A percentile compares a stretch with the other conserved stretches of the same genome.
Evolutionary conservation across 192 early-diverging fungal genomes (phyloP).

Genomic region (Coemansia sp.): DNA sequence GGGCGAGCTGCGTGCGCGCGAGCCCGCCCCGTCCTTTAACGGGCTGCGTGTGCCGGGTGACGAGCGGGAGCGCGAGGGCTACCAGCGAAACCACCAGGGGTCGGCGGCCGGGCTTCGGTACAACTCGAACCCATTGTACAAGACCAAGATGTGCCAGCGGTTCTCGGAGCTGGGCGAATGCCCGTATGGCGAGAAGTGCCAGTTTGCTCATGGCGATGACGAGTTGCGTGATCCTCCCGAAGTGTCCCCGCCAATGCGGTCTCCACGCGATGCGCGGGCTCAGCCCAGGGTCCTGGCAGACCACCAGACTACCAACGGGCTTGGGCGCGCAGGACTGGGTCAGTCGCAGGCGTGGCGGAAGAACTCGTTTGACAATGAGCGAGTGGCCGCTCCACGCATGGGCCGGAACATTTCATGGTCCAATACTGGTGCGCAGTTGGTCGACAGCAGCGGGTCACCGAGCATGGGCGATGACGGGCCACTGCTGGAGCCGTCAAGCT

Average conservation of each 20-base stretch:
- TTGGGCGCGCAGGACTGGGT: slow-evolving; percentile 1
- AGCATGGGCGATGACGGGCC: slow-evolving; percentile 19
- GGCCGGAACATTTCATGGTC: slow-evolving; percentile 29
- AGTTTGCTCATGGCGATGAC: slow-evolving; percentile 60
- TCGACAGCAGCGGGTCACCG: slow-evolving; percentile 5
- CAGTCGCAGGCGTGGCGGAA: slow-evolving; percentile 21
- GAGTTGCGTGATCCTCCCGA: slow-evolving; percentile 43
- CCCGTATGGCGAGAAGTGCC: slow-evolving; percentile 83
- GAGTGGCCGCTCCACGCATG: slow-evolving; percentile 13
- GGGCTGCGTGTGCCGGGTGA: not conserved
- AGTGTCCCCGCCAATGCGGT: slow-evolving; percentile 21
- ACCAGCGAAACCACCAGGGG: slow-evolving; percentile 21
- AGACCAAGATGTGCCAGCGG: slow-evolving; percentile 78
- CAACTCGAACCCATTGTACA: slow-evolving; percentile 64
- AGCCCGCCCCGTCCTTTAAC: too few species aligned
- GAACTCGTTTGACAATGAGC: slow-evolving; percentile 14
- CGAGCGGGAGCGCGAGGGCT: slow-evolving; percentile 2
- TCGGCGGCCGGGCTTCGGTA: slow-evolving; percentile 24
- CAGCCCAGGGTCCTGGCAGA: slow-evolving; percentile 5
- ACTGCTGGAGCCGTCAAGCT: not conserved
- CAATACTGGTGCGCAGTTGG: slow-evolving; percentile 13
- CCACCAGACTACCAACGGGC: slow-evolving; percentile 2
- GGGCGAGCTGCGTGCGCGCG: slow-evolving; percentile 53
- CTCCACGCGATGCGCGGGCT: slow-evolving; percentile 19
- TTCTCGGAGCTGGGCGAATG: slow-evolving; percentile 70